Evolutionary conservation across 176 grass and related monocot species (phyloP).

Genomic region (Puya raimondii): DNA sequence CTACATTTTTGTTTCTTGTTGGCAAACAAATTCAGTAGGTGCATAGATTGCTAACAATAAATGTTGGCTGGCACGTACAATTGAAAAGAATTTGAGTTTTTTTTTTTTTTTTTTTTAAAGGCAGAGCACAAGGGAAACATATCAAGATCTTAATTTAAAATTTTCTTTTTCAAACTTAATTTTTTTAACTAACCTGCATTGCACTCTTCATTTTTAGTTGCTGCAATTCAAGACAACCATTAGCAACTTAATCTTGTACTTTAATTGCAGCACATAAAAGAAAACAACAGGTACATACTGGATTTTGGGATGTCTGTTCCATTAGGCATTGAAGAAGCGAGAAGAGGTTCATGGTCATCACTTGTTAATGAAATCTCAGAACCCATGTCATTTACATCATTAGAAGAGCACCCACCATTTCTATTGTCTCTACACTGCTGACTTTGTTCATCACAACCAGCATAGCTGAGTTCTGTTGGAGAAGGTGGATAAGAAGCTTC

Average conservation of each 20-base stretch:
- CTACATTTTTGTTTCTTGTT: no score
- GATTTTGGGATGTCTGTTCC: conserved; percentile 29
- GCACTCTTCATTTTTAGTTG: conserved; percentile 9
- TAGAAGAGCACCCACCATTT: conserved; percentile 20
- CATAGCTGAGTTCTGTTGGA: conserved; percentile 39
- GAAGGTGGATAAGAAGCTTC: conserved; percentile 56
- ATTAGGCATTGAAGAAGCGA: conserved; percentile 28
- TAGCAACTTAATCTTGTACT: background rate
- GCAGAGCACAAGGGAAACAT: background rate
- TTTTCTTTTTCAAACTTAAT: background rate
- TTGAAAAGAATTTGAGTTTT: background rate
- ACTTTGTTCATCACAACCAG: conserved; percentile 21
- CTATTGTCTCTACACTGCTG: conserved; percentile 17
- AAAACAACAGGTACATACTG: conserved; percentile 41
- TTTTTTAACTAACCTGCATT: conserved; percentile 15
- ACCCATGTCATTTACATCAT: conserved; percentile 38
- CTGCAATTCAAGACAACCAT: conserved; percentile 19
- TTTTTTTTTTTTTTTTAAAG: no score
- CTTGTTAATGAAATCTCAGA: conserved; percentile 37
- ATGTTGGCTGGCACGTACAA: no score
- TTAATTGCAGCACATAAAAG: conserved; percentile 20
- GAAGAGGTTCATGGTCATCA: conserved; percentile 85
- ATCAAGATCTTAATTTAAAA: no score
- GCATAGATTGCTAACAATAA: no score
- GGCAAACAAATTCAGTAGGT: no score